Evolutionary conservation across 2,329 filamentous ascomycete species (phyloP), one percentile per base, ranked within the genome.

Genomic region (Verticillium nonalfalfae): DNA sequence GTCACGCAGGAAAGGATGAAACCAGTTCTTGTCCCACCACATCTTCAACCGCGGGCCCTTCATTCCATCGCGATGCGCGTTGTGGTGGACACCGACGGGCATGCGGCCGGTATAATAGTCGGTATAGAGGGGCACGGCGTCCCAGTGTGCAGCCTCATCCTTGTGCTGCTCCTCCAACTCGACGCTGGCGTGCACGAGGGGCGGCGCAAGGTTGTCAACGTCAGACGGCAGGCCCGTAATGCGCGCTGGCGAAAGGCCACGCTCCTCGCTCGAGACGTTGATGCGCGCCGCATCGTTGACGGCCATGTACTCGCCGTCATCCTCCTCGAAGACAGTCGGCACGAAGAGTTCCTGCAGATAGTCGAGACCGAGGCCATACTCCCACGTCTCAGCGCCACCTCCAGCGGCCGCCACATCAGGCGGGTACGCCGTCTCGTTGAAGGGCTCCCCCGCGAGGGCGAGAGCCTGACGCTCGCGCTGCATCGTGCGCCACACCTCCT

Each of bases 271-370:
- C 6, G 66, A 56, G 50, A 56, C 58, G 31, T 64, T 60, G 9
- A 72, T 61, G 4, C 62, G 60, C 3, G 59, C 33, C 2, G 36
- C 21, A 15, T 71, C 61, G 3, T 65, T 59, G 3, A 70, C 55
- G 2, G 62, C 38, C 13, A 72, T 60, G 35, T 71, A 71, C 21
- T 65, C 64, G 14, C 70, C 68, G 52, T 70, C 67, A 1, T 63
- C 59, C 35, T 72, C 70, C 9, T 68, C 68, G 57, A 71, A 70
- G 18, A 69, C 68, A 4, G 70, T 72, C 5, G 70, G 69, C 11
- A 67, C 67, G 60, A 70, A 72, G 1, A 72, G 66, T 50, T 72
- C 69, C 57, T 72, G 70, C 9, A 63, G 36, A 34, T 72, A 72
- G 52, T 72, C 70, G 35, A 72, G 60, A 4, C 69, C 70, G 18